These are phyloP conservation scores for Auricularia sp. DNA, from an alignment of 768 basidiomycete genomes.

Conservation along the genomic window DNA sequence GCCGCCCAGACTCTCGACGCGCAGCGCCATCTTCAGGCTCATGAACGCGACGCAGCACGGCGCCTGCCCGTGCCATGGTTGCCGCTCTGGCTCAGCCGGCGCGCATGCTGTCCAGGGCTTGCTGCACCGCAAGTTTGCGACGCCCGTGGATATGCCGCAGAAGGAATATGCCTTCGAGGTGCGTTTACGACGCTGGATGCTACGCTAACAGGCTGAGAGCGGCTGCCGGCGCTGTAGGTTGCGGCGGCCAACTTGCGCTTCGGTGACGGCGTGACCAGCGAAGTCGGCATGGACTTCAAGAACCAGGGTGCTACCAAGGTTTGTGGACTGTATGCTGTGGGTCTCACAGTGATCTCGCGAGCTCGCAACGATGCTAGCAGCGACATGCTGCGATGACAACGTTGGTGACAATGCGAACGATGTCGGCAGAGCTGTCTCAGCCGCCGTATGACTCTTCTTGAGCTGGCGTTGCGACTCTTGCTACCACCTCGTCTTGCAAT, in stretches of 20 bases:
- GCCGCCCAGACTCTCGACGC: conserved; percentile 33
- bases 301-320: conserved; percentile 89
- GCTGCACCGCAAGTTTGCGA: conserved; percentile 50
- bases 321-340: conserved; percentile 5
- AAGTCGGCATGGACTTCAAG: conserved; percentile 89
- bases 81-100: conserved; percentile 31
- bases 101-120: conserved; percentile 47
- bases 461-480: too few species aligned
- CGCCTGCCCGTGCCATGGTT: conserved; percentile 70
- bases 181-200: conserved; percentile 8
- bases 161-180: conserved; percentile 93
- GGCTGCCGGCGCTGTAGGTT: conserved; percentile 35
- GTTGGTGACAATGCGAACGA: too few species aligned
- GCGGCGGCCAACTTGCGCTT: conserved; percentile 83
- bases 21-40: conserved; percentile 58
- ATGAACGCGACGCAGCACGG: conserved; percentile 62
- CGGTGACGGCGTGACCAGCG: conserved; percentile 80
- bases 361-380: too few species aligned
- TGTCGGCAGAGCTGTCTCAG: too few species aligned
- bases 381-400: too few species aligned
- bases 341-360: too few species aligned
- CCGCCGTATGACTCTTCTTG: too few species aligned
- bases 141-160: conserved; percentile 58
- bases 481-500: too few species aligned
- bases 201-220: not conserved